Evolutionary conservation across 805 yeast species (phyloP), one percentile per base, ranked within the genome.

Genomic region (Zygotorulaspora danielsina): DNA sequence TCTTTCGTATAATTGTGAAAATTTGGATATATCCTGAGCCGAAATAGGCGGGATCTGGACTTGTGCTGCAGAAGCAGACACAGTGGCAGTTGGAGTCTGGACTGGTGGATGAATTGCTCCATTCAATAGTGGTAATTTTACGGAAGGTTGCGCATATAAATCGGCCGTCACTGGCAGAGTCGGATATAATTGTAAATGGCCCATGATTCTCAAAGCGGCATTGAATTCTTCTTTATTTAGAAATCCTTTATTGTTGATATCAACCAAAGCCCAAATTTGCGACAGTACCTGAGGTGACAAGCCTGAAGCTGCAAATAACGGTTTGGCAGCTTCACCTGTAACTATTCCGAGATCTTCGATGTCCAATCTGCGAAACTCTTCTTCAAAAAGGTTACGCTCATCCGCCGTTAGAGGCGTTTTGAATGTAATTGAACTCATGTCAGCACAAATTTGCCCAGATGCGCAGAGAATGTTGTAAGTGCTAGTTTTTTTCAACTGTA

Each of bases 231-330:
- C 71, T 56, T 81, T 85, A 51, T 81, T 82, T 47, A 93, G 70
- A 55, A 81, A 84, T 0, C 99, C 99, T 47, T 79, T 72, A 65
- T 87, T 87, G 43, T 78, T 80, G n/a, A 76, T 74, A 64, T 93
- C 99, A n/a, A 96, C 88, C 24, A 84, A 60, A 61, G 84, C 89
- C 98, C 98, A 93, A 47, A 93, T 81, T 63, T 88, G 93, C 7
- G 96, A 95, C 24, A 93, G 70, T 20, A 75, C 66, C 12, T 79
- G 70, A 3, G 94, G 81, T 5, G 93, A 79, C 34, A 93, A 71
- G 1, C 95, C 94, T 3, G 94, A 80, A 43, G 83, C 84, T 53
- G 88, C 95, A 48, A 93, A 79, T 5, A 94, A 70, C 9, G 86
- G 72, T 49, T 93, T 77, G 9, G 95, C 85, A 27, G 81, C 78